Evolutionary conservation across 306 rosid genomes (phyloP).

Genomic region (Comarum palustre): DNA sequence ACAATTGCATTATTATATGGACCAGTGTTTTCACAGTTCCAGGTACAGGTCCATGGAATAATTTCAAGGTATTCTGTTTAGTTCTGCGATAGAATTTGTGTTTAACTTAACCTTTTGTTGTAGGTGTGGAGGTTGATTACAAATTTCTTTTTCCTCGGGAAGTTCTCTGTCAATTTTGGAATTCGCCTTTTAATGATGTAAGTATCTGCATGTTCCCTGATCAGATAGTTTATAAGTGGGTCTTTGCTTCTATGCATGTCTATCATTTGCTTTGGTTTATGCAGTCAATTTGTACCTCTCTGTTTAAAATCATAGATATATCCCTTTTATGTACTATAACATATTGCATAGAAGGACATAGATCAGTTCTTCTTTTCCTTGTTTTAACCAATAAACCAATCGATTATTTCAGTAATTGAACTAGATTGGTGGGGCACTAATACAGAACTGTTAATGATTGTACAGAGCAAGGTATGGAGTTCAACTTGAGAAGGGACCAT

Average conservation of each 20-base stretch:
- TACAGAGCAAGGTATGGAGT: slow-evolving; percentile 91
- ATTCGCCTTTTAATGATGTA: slow-evolving; percentile 92
- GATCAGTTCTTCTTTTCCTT: background rate
- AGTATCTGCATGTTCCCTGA: slow-evolving; percentile 27
- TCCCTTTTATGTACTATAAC: background rate
- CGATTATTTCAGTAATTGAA: background rate
- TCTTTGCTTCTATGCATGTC: background rate
- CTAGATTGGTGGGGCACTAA: slow-evolving; percentile 5
- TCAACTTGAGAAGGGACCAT: slow-evolving; percentile 87
- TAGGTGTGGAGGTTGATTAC: slow-evolving; percentile 94
- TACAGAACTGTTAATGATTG: slow-evolving; percentile 19
- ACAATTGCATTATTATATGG: slow-evolving; percentile 44
- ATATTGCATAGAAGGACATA: background rate
- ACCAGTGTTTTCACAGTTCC: slow-evolving; percentile 47
- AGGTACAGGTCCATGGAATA: slow-evolving; percentile 45
- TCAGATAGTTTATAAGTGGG: slow-evolving; percentile 10
- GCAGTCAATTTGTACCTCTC: background rate
- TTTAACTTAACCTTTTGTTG: slow-evolving; percentile 31
- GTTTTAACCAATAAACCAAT: background rate
- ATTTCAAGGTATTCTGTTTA: background rate
- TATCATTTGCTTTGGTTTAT: background rate
- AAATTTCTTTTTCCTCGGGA: slow-evolving; percentile 84
- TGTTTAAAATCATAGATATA: background rate
- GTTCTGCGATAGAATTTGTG: slow-evolving; percentile 2
- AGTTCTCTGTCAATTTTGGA: slow-evolving; percentile 81